phyloP scores from a whole-genome alignment of 768 basidiomycete species.

The Russula earlei region DNA sequence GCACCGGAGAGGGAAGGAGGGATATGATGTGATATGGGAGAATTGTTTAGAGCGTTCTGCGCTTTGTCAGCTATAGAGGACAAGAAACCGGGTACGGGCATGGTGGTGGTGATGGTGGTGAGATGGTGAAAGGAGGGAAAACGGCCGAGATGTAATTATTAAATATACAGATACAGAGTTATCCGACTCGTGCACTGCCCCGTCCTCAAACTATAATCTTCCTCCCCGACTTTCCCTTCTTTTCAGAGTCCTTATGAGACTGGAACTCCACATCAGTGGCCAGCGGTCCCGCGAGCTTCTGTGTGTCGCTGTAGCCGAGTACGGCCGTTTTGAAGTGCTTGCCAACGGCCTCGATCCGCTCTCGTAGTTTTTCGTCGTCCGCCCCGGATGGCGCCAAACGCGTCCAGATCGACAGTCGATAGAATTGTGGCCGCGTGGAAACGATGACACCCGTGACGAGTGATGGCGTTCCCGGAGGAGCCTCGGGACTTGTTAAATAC shows the following conservation, averaged over 20 bases:
- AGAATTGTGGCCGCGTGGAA: constrained; percentile 89
- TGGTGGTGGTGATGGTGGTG: too few species aligned
- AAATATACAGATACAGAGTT: not conserved
- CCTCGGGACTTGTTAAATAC: constrained; percentile 44
- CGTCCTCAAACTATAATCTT: constrained; percentile 69
- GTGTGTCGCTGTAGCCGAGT: constrained; percentile 67
- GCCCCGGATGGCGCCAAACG: constrained; percentile 55
- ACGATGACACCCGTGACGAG: constrained; percentile 86
- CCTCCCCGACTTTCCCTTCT: constrained; percentile 77
- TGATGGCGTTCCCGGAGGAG: constrained; percentile 33
- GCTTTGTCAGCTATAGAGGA: constrained; percentile 68
- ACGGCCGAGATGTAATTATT: constrained; percentile 18
- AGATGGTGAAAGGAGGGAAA: constrained; percentile 12
- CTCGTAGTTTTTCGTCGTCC: constrained; percentile 52
- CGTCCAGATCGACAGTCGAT: constrained; percentile 97
- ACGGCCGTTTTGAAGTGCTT: constrained; percentile 87
- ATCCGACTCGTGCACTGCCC: too few species aligned
- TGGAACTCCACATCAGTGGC: constrained; percentile 93
- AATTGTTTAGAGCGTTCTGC: constrained; percentile 55
- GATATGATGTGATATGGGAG: constrained; percentile 48
- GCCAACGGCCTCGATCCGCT: constrained; percentile 78
- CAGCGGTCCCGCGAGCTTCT: constrained; percentile 73
- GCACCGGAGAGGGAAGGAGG: constrained; percentile 33
- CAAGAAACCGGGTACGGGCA: constrained; percentile 57
- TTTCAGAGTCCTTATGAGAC: constrained; percentile 92